These are phyloP conservation scores for Blastobotrys persicus DNA, from an alignment of 1,139 yeast genomes.

Conservation along the genomic window DNA sequence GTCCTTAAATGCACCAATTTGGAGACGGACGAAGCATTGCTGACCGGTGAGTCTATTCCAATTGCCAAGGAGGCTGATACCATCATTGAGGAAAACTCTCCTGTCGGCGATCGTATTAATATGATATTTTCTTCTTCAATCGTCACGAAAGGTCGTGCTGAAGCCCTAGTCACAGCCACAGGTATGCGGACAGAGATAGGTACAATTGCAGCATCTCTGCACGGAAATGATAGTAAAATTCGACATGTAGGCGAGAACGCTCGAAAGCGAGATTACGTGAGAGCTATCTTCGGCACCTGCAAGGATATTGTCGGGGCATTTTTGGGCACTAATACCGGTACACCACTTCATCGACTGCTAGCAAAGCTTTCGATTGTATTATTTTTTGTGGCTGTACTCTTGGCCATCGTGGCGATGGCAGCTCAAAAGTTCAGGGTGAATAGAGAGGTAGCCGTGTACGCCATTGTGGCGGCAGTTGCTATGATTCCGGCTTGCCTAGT, in stretches of 20 bases:
- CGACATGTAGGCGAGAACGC: constrained; percentile 39
- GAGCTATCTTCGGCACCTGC: constrained; percentile 47
- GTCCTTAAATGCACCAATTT: constrained; percentile 60
- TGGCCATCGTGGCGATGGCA: constrained; percentile 79
- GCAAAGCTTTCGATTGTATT: constrained; percentile 68
- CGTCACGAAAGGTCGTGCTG: constrained; percentile 74
- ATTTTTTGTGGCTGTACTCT: constrained; percentile 68
- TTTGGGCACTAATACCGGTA: constrained; percentile 72
- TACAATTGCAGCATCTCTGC: constrained; percentile 64
- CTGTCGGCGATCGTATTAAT: constrained; percentile 75
- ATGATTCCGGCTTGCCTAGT: constrained; percentile 83
- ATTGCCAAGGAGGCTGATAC: constrained; percentile 53
- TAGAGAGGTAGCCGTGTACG: constrained; percentile 74
- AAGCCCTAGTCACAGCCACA: constrained; percentile 61
- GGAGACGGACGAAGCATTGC: constrained; percentile 76
- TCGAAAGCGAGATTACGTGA: constrained; percentile 48
- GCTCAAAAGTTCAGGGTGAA: constrained; percentile 67
- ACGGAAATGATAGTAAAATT: constrained; percentile 39
- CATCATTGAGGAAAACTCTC: constrained; percentile 48
- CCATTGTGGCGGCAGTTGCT: constrained; percentile 76
- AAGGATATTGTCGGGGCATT: constrained; percentile 60
- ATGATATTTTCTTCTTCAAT: constrained; percentile 70
- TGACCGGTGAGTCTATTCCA: constrained; percentile 81
- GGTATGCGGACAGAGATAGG: constrained; percentile 78
- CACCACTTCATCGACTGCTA: constrained; percentile 67